Conservation (phyloP, 2,329 filamentous ascomycete genomes). For the Thermoascus crustaceus region DNA sequence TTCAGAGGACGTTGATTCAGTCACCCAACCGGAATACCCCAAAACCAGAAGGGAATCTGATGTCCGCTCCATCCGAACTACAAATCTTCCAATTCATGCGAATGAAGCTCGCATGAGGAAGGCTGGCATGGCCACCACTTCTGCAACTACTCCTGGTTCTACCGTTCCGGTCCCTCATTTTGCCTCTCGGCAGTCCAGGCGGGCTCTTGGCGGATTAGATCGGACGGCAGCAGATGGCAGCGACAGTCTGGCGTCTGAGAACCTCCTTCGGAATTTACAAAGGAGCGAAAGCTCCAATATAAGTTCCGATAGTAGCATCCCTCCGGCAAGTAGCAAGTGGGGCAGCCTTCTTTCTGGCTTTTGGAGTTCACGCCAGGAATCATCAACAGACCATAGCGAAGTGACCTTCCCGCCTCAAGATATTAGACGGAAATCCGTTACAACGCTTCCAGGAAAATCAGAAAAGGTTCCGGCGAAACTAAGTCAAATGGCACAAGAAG, state of each 20-base stretch:
- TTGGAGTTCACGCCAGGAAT: conserved; percentile 45
- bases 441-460: conserved; percentile 14
- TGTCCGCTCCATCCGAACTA: conserved; percentile 35
- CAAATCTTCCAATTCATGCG: conserved; percentile 38
- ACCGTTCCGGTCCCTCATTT: conserved; percentile 49
- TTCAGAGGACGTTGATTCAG: conserved; percentile 25
- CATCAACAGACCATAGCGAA: conserved; percentile 35
- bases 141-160: conserved; percentile 43
- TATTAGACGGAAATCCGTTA: conserved; percentile 21
- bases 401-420: conserved; percentile 13
- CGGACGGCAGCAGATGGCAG: conserved; percentile 19
- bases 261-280: conserved; percentile 46
- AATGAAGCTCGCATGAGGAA: conserved; percentile 39
- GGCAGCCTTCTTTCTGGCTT: conserved; percentile 49
- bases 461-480: conserved; percentile 18
- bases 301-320: conserved; percentile 39
- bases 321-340: conserved; percentile 44
- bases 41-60: conserved; percentile 34
- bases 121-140: conserved; percentile 43
- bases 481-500: conserved; percentile 2
- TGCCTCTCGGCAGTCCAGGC: conserved; percentile 31
- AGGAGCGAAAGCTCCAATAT: conserved; percentile 44
- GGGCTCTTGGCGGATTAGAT: conserved; percentile 18
- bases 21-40: conserved; percentile 14
- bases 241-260: conserved; percentile 46